Base-by-base conservation (phyloP, 2,329 filamentous ascomycete species). In the Dactylellina haptotyla region DNA sequence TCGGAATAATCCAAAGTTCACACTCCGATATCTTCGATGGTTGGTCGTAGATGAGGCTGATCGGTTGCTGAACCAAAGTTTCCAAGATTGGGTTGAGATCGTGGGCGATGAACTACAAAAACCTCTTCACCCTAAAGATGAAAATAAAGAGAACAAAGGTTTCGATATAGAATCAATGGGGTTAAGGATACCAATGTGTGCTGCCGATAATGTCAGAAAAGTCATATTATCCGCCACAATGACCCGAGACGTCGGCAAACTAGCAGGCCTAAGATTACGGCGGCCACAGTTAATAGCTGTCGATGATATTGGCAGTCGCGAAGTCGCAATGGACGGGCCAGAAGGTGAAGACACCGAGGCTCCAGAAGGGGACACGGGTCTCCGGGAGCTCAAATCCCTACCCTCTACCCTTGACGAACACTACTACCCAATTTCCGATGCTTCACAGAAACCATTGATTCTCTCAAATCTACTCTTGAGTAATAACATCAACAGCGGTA, bases 11-110 rank as follows among this genome's bases (percentile, higher is more conserved):
- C 87, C 87, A 2, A 93, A 92, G 0, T 97, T 98, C 80, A 87
- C 85, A 0, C 84, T 98, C 20, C 87, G 90, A 65, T 85, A 90
- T 79, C 84, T 97, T 3, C 87, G 91, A 73, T 98, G 93, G 93
- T 84, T 98, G 0, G 87, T 97, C 1, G 90, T 97, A 48, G 94
- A 98, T 78, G 94, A 98, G 81, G 95, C 94, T 9, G 94, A 98
- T 80, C 92, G 95, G 79, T 83, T 98, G 10, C 85, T 98, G 4
- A 90, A 93, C 45, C 92, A 98, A 80, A 93, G 90, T 78, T 97
- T 95, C 80, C 93, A 97, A 79, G 90, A 94, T 78, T 97, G 93
- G 93, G 84, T 96, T 2, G 87, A 88, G 41, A 82, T 89, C 0
- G 87, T 95, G 4, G 89, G 92, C 79, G 86, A 88, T 14, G 82